A percentile compares a stretch with the other conserved stretches of the same genome.
phyloP scores from a whole-genome alignment of 352 stramenopile species.

The Peronosclerospora sorghi region DNA sequence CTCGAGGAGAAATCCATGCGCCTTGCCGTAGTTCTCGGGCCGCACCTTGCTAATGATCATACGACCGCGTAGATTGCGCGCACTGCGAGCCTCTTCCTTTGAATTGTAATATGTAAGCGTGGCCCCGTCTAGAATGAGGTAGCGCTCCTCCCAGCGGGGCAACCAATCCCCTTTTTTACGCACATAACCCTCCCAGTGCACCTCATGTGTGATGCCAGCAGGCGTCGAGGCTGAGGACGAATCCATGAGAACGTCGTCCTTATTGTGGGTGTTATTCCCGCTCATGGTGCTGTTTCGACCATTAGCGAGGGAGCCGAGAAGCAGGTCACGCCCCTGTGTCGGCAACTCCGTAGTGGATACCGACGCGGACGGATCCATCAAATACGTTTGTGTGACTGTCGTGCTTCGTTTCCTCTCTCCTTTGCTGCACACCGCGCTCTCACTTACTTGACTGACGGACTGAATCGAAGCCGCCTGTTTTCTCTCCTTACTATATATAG shows the following conservation, averaged over 20 bases:
- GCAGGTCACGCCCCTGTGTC: conserved; percentile 29
- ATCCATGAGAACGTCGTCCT: conserved; percentile 33
- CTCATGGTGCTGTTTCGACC: not conserved
- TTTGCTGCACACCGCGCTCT: not conserved
- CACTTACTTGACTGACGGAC: conserved; percentile 12
- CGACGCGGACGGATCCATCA: conserved; percentile 11
- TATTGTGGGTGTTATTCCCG: conserved; percentile 2
- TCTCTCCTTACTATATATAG: conserved; percentile 15
- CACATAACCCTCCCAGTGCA: conserved; percentile 84
- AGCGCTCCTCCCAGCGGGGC: conserved; percentile 83
- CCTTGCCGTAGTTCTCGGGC: conserved; percentile 82
- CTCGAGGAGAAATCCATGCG: conserved; percentile 79
- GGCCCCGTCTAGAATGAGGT: conserved; percentile 76
- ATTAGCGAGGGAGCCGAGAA: conserved; percentile 28
- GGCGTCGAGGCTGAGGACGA: conserved; percentile 25
- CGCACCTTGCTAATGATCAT: conserved; percentile 78
- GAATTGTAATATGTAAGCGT: conserved; percentile 83
- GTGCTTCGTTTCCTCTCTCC: conserved; percentile 1
- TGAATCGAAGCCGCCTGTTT: conserved; percentile 23
- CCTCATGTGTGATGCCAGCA: conserved; percentile 45
- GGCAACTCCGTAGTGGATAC: conserved; percentile 16
- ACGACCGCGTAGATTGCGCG: conserved; percentile 62
- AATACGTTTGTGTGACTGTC: conserved; percentile 4
- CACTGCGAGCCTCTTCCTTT: conserved; percentile 76
- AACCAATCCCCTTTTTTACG: conserved; percentile 86